Evolutionary conservation across 441 rosid species (phyloP).

Genomic region (Pelargonium hybrid): DNA sequence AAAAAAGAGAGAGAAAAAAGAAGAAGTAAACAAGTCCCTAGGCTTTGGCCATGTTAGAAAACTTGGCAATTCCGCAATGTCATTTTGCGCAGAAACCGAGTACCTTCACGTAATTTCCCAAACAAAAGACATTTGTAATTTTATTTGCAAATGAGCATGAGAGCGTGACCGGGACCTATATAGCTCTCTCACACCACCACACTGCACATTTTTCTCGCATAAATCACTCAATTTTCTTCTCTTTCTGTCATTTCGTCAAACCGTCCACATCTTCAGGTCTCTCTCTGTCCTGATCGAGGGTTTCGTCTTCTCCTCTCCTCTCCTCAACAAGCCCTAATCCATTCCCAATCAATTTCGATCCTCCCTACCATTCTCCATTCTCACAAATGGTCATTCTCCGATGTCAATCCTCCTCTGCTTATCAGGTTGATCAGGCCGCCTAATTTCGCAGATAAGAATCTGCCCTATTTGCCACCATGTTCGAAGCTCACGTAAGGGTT

Average conservation of each 20-base stretch:
- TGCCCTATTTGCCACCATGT: slow-evolving; percentile 43
- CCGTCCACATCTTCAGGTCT: slow-evolving; percentile 33
- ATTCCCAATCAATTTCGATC: neutral
- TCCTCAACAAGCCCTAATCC: slow-evolving; percentile 19
- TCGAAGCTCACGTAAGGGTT: slow-evolving; percentile 72
- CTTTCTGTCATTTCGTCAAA: slow-evolving; percentile 21
- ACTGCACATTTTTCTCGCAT: neutral
- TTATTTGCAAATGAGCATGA: no score
- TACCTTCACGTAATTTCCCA: no score
- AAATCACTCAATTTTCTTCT: neutral
- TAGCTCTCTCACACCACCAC: neutral
- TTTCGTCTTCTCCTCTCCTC: slow-evolving; percentile 2
- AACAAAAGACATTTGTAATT: no score
- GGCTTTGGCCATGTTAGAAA: no score
- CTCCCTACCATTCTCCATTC: neutral
- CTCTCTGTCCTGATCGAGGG: slow-evolving; percentile 21
- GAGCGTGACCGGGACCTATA: no score
- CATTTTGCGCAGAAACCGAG: no score
- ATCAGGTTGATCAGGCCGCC: neutral
- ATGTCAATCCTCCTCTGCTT: slow-evolving; percentile 30
- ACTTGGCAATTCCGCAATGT: no score
- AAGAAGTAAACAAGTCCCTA: no score
- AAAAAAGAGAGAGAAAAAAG: no score
- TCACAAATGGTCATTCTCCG: slow-evolving; percentile 27
- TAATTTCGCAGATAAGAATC: slow-evolving; percentile 6